Evolutionary conservation across 1,284 basidiomycete genomes (phyloP).

Genomic region (Ustilago hordei): DNA sequence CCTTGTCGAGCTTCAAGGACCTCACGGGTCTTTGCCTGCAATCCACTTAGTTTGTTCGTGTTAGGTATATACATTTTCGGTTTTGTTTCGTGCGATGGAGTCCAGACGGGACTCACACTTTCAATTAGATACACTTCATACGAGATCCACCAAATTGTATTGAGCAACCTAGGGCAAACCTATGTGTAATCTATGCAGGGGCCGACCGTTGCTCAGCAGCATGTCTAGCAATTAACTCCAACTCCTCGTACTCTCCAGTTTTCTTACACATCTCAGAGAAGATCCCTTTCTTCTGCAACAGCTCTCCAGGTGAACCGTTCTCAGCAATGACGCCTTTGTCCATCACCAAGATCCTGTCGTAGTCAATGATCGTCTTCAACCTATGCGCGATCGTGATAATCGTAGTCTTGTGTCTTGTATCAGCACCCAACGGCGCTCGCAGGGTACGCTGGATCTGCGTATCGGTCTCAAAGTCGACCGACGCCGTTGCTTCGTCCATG

Average conservation of each 20-base stretch:
- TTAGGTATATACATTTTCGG: too few relatives aligned
- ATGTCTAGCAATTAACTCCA: constrained; percentile 30
- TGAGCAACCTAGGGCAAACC: background rate
- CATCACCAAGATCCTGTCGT: constrained; percentile 72
- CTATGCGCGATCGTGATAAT: constrained; percentile 85
- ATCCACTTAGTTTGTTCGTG: too few relatives aligned
- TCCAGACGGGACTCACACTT: too few relatives aligned
- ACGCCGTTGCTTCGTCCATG: constrained; percentile 68
- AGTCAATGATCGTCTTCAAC: constrained; percentile 69
- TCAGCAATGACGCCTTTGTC: constrained; percentile 72
- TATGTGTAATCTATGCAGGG: too few relatives aligned
- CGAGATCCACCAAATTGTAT: background rate
- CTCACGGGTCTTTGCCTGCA: too few relatives aligned
- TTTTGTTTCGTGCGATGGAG: too few relatives aligned
- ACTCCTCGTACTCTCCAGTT: constrained; percentile 51
- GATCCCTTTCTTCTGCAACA: constrained; percentile 63
- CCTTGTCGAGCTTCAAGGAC: too few relatives aligned
- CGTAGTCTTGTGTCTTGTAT: constrained; percentile 71
- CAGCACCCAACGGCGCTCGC: constrained; percentile 70
- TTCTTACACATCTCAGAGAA: constrained; percentile 60
- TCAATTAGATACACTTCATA: too few relatives aligned
- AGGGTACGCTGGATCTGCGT: constrained; percentile 79
- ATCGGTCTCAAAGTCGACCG: constrained; percentile 63
- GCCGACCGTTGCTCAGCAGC: constrained; percentile 9
- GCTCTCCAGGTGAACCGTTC: constrained; percentile 72